Conservation (phyloP, 2,329 filamentous ascomycete genomes). For the Fusarium coicis region DNA sequence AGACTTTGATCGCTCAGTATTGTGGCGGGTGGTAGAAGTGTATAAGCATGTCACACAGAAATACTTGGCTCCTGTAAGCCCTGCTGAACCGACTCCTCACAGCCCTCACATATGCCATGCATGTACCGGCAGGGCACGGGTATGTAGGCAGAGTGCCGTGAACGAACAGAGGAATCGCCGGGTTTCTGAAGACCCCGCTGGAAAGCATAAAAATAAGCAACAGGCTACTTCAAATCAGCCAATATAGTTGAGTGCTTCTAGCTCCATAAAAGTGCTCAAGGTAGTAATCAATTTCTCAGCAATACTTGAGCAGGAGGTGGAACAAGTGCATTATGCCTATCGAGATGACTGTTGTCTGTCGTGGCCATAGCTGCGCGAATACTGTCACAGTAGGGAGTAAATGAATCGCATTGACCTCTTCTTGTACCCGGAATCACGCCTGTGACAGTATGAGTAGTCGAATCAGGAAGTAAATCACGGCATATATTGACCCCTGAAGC, state of each 20-base stretch:
- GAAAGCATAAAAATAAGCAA: neutral
- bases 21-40: constrained; percentile 30
- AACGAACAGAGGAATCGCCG: constrained; percentile 24
- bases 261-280: constrained; percentile 4
- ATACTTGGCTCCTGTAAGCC: constrained; percentile 20
- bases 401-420: constrained; percentile 37
- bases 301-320: constrained; percentile 8
- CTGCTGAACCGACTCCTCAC: constrained; percentile 8
- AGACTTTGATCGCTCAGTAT: neutral
- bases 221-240: constrained; percentile 7
- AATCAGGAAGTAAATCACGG: constrained; percentile 31
- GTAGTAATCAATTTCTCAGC: constrained; percentile 15
- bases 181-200: constrained; percentile 16
- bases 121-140: constrained; percentile 44
- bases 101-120: constrained; percentile 26
- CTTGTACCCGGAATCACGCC: constrained; percentile 30
- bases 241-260: constrained; percentile 14
- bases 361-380: constrained; percentile 25
- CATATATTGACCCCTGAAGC: constrained; percentile 19
- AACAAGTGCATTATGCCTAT: constrained; percentile 3
- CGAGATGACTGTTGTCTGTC: constrained; percentile 15
- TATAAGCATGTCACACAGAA: constrained; percentile 33
- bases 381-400: constrained; percentile 15
- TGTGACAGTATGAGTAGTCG: constrained; percentile 12
- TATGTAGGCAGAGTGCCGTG: constrained; percentile 31